Evolutionary conservation across 352 stramenopile genomes (phyloP).

Genomic region (Globisporangium nunn): DNA sequence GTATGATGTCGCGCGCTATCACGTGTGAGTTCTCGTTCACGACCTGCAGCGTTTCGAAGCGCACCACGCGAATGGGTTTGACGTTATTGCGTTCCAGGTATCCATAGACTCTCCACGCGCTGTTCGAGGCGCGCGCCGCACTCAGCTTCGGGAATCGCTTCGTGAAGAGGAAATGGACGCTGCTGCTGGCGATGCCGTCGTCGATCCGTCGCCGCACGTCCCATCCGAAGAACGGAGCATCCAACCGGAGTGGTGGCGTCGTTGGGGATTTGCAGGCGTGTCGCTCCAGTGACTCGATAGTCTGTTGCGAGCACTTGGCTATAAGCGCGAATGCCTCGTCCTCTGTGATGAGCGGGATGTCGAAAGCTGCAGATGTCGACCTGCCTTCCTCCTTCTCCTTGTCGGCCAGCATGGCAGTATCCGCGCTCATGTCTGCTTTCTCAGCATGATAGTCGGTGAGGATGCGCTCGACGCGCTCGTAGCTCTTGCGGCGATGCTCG

Average conservation of each 20-base stretch:
- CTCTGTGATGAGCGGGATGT: conserved; percentile 20
- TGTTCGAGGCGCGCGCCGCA: conserved; percentile 16
- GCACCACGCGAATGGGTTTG: conserved; percentile 27
- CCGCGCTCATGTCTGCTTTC: conserved; percentile 15
- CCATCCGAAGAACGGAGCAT: conserved; percentile 29
- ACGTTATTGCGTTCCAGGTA: conserved; percentile 23
- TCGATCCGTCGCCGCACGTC: conserved; percentile 24
- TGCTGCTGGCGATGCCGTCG: conserved; percentile 18
- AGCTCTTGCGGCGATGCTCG: conserved; percentile 22
- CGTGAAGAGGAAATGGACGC: conserved; percentile 27
- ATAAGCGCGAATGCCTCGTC: conserved; percentile 23
- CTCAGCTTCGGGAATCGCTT: conserved; percentile 27
- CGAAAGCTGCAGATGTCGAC: conserved; percentile 1
- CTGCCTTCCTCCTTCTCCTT: background rate
- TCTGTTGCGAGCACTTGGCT: conserved; percentile 16
- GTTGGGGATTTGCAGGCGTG: background rate
- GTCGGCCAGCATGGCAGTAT: background rate
- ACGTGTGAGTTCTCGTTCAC: conserved; percentile 35
- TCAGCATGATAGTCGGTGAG: conserved; percentile 33
- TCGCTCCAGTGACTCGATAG: conserved; percentile 19
- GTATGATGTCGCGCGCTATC: conserved; percentile 28
- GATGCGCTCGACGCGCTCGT: conserved; percentile 36
- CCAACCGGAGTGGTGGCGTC: conserved; percentile 7
- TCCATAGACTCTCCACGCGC: conserved; percentile 27
- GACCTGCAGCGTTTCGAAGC: conserved; percentile 32